phyloP scores from a whole-genome alignment of 345 rosid genomes.

The Lumnitzera littorea region DNA sequence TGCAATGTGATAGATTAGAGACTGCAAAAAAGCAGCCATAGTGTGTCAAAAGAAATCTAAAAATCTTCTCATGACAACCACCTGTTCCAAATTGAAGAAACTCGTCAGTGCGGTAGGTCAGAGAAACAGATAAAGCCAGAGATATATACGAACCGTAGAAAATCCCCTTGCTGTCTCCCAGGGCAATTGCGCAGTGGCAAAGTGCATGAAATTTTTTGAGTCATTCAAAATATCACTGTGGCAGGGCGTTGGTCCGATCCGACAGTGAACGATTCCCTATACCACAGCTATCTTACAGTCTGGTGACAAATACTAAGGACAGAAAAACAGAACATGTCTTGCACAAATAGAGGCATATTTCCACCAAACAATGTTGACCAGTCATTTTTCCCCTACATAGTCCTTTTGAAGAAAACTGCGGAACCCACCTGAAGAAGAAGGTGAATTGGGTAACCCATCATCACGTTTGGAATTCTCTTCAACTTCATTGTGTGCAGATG shows the following conservation, averaged over 20 bases:
- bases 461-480: conserved; percentile 47
- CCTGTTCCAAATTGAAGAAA: conserved; percentile 62
- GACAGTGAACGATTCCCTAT: conserved; percentile 53
- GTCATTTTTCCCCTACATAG: conserved; percentile 76
- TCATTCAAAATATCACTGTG: conserved; percentile 58
- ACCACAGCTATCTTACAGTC: conserved; percentile 70
- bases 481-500: conserved; percentile 52
- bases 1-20: not conserved
- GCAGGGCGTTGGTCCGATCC: conserved; percentile 59
- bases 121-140: conserved; percentile 65
- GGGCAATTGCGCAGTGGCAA: conserved; percentile 52
- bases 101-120: conserved; percentile 48
- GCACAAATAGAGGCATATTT: conserved; percentile 35
- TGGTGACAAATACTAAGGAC: conserved; percentile 51
- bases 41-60: conserved; percentile 15
- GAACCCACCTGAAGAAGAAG: conserved; percentile 99
- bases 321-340: conserved; percentile 47
- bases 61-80: conserved; percentile 32
- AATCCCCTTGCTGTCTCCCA: conserved; percentile 64
- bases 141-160: conserved; percentile 91
- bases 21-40: conserved; percentile 16
- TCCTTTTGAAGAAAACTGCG: conserved; percentile 80
- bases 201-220: conserved; percentile 50
- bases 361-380: conserved; percentile 56
- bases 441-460: conserved; percentile 86